Base-by-base conservation (phyloP, 1,284 basidiomycete species). In the Tilletia walkeri region DNA sequence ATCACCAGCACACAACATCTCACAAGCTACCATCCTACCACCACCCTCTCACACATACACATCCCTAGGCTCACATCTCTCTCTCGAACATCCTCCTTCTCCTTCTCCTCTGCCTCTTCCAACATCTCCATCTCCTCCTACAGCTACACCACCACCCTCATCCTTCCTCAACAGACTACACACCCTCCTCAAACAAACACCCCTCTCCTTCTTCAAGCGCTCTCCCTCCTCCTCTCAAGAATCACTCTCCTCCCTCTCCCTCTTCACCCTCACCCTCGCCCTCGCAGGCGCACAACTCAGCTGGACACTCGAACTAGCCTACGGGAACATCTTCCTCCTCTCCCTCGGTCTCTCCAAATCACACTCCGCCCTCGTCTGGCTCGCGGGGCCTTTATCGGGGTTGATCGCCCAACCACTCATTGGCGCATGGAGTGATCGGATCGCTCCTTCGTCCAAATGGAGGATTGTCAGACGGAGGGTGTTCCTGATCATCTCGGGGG, bases 381-480 rank as follows among this genome's bases (percentile, higher is more conserved):
- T 99, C 59, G 95, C 95, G 39, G 96, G 95, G 4, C 94, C 94
- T 0, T 84, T 98, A 71, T 93, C 92, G 70, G 95, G 95, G 6
- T 87, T 99, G 63, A 87, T 99, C 69, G 94, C 94, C 4, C 95
- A 99, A 84, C 95, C 95, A 20, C 87, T 98, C 72, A 95, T 99
- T 75, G 95, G 93, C 90, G 77, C 94, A 4, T 89, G 98, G 77
- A 97, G 94, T 5, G 95, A 98, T 84, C 36, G 24, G 16, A 56
- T 56, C 53, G 24, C 14, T 10, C 90, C 92, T 47, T 20, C 30
- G 24, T 96, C 94, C 0, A 88, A 88, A 20, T 56, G 53, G 53
- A 14, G 53, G 24, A 90, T 89, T 79, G 97, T 92, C 82, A 72
- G 78, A 53, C 88, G 95, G 65, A 88, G 95, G 71, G 93, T 91